Base-by-base conservation (phyloP, 441 rosid genomes). In the Jatropha multifida region DNA sequence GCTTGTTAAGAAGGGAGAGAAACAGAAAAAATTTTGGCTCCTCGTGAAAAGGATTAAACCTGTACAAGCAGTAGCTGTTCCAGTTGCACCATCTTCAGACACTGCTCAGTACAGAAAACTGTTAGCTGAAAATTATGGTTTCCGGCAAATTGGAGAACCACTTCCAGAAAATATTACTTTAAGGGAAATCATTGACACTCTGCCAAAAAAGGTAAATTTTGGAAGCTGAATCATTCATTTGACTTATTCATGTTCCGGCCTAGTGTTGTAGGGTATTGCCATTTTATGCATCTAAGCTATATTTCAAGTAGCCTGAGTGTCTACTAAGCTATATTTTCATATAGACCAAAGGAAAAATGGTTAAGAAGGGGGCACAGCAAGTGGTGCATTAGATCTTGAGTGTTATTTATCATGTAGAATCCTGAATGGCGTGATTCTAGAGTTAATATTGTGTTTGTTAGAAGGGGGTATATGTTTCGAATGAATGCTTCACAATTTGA, bases 141-240 rank as follows among this genome's bases (percentile, higher is more conserved):
- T 95, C 79, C 83, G 72, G 79, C 87, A 93, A 83, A 90, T 95
- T 78, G 99, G 97, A 78, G 90, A 91, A 83, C 91, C 89, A 20
- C 95, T 93, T 82, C 98, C 97, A 58, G 92, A 76, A 5, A 87
- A 79, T 81, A 90, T 95, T 76, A 90, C 90, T 3, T 79, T 95
- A 71, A 95, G 85, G 88, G 88, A 93, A 73, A 76, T 95, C 73
- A 82, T 93, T 7, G 91, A 89, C 77, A 86, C 98, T 59, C 90
- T 95, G 72, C 99, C 98, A 0, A 88, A 85, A 82, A 83, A 88
- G 94, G 99, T 87, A 83, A 20, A 4, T 5, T 49, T 68, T 26
- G 13, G 60, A 2, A 54, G 68, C 63, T 12, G 54, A 56, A 9
- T 68, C 37, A 63, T 54, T 56, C 59, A 56, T 48, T 60, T 52